Evolutionary conservation across 148 eudicot genomes (phyloP), one percentile per base, ranked within the genome.

Genomic region (Gaultheria prostrata): DNA sequence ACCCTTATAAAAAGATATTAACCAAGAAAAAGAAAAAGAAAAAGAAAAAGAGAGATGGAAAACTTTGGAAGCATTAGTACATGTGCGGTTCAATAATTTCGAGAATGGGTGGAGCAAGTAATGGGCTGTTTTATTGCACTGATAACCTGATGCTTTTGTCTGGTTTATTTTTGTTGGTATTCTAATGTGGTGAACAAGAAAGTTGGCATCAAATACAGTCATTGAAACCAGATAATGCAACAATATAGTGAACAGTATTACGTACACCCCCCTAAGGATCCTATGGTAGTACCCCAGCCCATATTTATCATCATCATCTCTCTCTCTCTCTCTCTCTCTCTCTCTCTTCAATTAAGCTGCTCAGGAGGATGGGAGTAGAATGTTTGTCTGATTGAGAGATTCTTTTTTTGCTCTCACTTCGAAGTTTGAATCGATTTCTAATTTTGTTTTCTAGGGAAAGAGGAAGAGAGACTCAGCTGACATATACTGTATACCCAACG

Each of bases 21-120:
- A 69, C 74, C 75, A 14, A 32, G 15, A 70, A 35, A 51, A 20
- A 33, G 73, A 51, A 20, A 21, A 56, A 35, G n/a, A 21, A 2
- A 11, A 28, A 5, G 20, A 13, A 76, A 30, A n/a, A 49, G 80
- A 17, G 80, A 51, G 17, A 30, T 9, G 53, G 80, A 30, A 56
- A 79, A 79, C 28, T 28, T 78, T 78, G 81, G 81, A 78, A 59
- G 26, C 72, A 59, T 39, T 54, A 80, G 71, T 59, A 73, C 84
- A 82, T 82, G 84, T 82, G 79, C 79, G 33, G 24, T 35, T 74
- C 84, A 54, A 82, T 74, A 73, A 82, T 82, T 59, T 82, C 54
- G 51, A 14, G 43, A 71, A 82, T 82, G 84, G 79, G 84, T 82
- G 84, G 84, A 82, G 79, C 57, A 82, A 82, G 80, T 74, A 82